Conservation (phyloP, 306 rosid species). For the Medicago lupulina region DNA sequence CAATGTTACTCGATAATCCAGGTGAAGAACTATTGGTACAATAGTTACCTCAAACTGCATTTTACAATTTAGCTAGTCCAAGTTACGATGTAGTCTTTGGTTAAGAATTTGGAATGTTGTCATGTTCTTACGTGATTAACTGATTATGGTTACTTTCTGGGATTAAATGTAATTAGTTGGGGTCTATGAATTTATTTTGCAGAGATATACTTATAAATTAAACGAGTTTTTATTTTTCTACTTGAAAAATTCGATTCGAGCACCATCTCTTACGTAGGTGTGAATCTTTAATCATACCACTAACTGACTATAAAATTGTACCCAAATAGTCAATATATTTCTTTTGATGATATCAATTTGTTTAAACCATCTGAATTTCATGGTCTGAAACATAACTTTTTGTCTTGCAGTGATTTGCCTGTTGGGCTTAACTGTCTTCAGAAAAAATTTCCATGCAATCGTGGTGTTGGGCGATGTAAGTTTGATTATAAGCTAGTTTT, state of each 20-base stretch:
- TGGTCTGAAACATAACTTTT: neutral
- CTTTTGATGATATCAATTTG: too few relatives aligned
- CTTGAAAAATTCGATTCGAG: neutral
- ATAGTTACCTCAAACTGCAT: too few relatives aligned
- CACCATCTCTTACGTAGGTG: neutral
- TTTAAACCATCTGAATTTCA: too few relatives aligned
- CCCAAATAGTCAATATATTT: neutral
- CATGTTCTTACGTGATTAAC: neutral
- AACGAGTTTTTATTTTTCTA: neutral
- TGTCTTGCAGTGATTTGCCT: constrained; percentile 65
- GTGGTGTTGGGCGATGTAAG: constrained; percentile 69
- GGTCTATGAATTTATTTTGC: neutral
- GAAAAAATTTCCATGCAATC: constrained; percentile 65
- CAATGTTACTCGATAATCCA: too few relatives aligned
- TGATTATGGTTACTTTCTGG: neutral
- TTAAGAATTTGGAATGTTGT: too few relatives aligned
- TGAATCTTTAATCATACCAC: too few relatives aligned
- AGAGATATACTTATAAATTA: too few relatives aligned
- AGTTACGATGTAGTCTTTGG: too few relatives aligned
- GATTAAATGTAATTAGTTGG: neutral
- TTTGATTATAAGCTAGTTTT: constrained; percentile 27
- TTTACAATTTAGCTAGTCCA: too few relatives aligned
- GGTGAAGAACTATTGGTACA: too few relatives aligned
- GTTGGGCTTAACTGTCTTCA: constrained; percentile 77
- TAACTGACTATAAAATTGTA: neutral